Conservation (phyloP, 2,329 filamentous ascomycete species). For the Graphiopsis chlorocephala region DNA sequence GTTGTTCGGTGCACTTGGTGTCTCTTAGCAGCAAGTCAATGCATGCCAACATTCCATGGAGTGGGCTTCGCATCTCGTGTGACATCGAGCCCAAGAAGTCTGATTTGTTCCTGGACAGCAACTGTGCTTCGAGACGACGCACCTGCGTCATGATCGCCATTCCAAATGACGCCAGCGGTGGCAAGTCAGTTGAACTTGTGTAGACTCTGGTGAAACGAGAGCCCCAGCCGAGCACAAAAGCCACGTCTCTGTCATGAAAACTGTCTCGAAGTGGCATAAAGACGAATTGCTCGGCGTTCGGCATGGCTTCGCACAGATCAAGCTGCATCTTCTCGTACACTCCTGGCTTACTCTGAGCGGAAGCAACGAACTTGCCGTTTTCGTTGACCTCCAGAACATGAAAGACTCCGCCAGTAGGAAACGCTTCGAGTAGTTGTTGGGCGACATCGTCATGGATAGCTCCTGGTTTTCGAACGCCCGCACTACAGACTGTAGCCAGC, state of each 20-base stretch:
- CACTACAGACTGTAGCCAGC: background rate
- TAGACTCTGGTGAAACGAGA: constrained; percentile 40
- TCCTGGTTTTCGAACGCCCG: background rate
- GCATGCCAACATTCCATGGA: constrained; percentile 28
- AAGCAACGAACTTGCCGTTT: background rate
- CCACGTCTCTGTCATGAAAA: constrained; percentile 44
- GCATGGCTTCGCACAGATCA: constrained; percentile 2
- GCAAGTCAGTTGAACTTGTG: constrained; percentile 31
- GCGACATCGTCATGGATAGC: background rate
- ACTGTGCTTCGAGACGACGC: constrained; percentile 50
- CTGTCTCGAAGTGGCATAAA: constrained; percentile 52
- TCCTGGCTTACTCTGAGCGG: background rate
- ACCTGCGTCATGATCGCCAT: constrained; percentile 58
- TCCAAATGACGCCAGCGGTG: constrained; percentile 45
- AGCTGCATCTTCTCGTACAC: background rate
- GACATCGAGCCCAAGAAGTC: constrained; percentile 42
- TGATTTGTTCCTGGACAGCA: constrained; percentile 38
- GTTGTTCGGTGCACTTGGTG: constrained; percentile 22
- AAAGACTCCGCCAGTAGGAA: background rate
- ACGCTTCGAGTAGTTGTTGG: background rate
- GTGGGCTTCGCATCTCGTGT: constrained; percentile 36
- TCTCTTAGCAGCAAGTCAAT: constrained; percentile 44
- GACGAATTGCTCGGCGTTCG: constrained; percentile 32
- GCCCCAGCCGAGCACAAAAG: constrained; percentile 42
- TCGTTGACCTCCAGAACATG: background rate